Base-by-base conservation (phyloP, 345 rosid species). In the Eucalyptus tenuipes region DNA sequence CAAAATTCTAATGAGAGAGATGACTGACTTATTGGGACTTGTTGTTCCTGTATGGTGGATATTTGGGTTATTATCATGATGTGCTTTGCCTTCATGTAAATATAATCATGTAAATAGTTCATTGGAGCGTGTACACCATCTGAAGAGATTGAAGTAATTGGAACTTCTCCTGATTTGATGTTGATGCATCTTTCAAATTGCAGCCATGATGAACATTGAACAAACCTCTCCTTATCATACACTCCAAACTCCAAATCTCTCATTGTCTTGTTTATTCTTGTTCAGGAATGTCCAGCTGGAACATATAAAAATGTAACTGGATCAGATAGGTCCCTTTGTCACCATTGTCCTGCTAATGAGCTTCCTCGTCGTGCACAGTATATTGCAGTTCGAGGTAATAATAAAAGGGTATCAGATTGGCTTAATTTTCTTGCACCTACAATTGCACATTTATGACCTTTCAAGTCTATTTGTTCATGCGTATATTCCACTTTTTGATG, bases 231-330 rank as follows among this genome's bases (percentile, higher is more conserved):
- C 47, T 17, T 75, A 40, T 75, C 27, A 75, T 40, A 75, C 20
- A 75, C 29, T 49, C 31, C 48, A 29, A 14, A 75, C 47, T 49
- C 45, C 79, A 29, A 22, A 47, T 24, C 44, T 86, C 31, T 85
- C 45, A 42, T 52, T 59, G 31, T 45, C 33, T 53, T 42, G 24
- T 45, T 71, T 61, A 52, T 87, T 87, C 55, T 53, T 49, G 92
- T 94, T 88, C 93, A 96, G 99, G 99, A 98, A 94, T 98, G 99
- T 90, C 99, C 99, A 87, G 87, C 90, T 91, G 99, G 99, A 87
- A 97, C 99, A 50, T 97, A 91, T 89, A 98, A 98, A 94, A 97
- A 97, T 88, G 95, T 93, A 75, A 94, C 92, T 88, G 99, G 99
- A 89, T 97, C 99, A 87, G 97, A 96, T 90, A 86, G 89, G 68